Conservation (phyloP, 2,329 filamentous ascomycete species). For the Sphaerulina musiva region DNA sequence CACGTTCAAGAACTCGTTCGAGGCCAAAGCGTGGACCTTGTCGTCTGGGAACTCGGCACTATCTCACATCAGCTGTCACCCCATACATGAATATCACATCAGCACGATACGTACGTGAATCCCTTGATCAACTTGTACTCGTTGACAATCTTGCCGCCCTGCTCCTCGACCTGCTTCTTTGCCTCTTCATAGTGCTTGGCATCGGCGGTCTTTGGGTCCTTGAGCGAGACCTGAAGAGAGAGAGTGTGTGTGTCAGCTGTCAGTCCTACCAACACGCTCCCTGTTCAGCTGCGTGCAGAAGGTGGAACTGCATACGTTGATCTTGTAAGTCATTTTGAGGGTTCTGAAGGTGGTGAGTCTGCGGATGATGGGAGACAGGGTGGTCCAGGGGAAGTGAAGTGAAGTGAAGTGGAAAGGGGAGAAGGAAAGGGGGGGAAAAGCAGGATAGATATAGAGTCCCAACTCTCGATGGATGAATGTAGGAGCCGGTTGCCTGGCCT, state of each 20-base stretch:
- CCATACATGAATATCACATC: neutral
- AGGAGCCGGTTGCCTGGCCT: neutral
- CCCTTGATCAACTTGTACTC: constrained; percentile 86
- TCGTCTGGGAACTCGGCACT: constrained; percentile 70
- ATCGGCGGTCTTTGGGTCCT: constrained; percentile 51
- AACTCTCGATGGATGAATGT: neutral
- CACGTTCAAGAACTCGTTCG: constrained; percentile 68
- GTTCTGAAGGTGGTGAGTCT: constrained; percentile 7
- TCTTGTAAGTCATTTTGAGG: constrained; percentile 22
- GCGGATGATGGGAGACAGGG: constrained; percentile 5
- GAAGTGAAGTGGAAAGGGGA: neutral
- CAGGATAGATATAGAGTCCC: neutral
- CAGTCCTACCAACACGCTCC: neutral
- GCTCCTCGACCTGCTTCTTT: constrained; percentile 65
- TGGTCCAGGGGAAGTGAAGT: neutral
- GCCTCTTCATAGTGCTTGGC: constrained; percentile 64
- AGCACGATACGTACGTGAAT: constrained; percentile 64
- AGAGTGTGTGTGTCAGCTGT: constrained; percentile 12
- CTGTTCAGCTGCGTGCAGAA: neutral
- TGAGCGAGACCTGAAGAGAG: constrained; percentile 64
- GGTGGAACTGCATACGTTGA: constrained; percentile 24
- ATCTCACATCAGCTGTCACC: neutral
- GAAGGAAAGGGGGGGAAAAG: neutral
- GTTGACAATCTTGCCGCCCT: constrained; percentile 77
- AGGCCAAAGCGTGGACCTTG: constrained; percentile 58